Base-by-base conservation (phyloP, 2,329 filamentous ascomycete species). In the Coniochaeta ligniaria region DNA sequence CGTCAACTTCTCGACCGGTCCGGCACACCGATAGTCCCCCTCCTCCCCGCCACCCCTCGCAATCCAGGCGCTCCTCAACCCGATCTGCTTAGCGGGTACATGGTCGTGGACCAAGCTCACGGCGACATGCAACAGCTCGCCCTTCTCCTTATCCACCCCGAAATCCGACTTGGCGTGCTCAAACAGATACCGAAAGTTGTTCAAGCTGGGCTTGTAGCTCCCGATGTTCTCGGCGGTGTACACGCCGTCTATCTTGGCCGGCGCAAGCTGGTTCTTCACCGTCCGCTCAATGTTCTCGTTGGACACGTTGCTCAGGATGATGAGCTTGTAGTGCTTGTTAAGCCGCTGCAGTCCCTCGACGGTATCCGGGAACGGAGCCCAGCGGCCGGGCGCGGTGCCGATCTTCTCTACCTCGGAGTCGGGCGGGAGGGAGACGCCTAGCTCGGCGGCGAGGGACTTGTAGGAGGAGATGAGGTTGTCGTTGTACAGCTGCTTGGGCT, bases 161-260 rank as follows among this genome's bases (percentile, higher is more conserved):
- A 88, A 81, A 6, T 84, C 79, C 3, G 71, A 66, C 66, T 80
- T 63, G 20, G 83, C 80, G 36, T 80, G 76, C 16, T 72, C 69
- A 16, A 91, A 74, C 72, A 92, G 75, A 68, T 88, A 88, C 60
- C 82, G 76, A 65, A 92, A 92, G 67, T 91, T 91, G 31, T 70
- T 70, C 41, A 73, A 69, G 63, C 82, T 75, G 0, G 90, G 90
- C 75, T 92, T 92, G 71, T 92, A 92, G 7, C 77, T 80, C 1
- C 89, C 88, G 59, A 92, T 84, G 52, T 89, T 83, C 72, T 92
- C 78, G 1, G 89, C 89, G 2, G 88, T 91, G 71, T 88, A 84
- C 26, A 90, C 76, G 14, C 80, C 79, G 66, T 89, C 87, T 67
- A 91, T 80, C 9, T 55, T 57, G 2, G 83, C 77, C 0, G 79